These are phyloP conservation scores for Tetratostichococcus sp. DNA, from an alignment of 139 green algal species.

Conservation along the genomic window DNA sequence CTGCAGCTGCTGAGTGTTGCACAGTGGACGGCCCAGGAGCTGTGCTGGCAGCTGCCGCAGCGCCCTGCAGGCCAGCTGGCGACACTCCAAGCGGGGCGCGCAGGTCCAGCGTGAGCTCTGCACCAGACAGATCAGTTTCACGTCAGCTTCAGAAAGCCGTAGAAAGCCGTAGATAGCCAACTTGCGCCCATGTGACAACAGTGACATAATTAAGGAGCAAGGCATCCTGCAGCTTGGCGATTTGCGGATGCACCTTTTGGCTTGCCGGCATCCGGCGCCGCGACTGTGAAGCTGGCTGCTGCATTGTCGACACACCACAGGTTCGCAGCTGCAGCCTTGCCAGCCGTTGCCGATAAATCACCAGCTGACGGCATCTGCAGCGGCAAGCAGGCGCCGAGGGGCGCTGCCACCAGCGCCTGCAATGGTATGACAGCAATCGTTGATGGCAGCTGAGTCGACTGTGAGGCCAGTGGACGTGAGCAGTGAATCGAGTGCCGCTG, in stretches of 20 bases:
- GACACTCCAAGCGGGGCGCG: constrained; percentile 59
- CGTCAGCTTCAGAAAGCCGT: background rate
- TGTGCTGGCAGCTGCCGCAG: background rate
- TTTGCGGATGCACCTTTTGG: too few species aligned
- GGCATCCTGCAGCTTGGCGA: too few species aligned
- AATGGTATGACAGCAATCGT: too few species aligned
- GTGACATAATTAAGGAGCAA: background rate
- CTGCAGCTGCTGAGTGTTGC: background rate
- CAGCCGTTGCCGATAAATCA: background rate
- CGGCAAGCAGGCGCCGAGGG: constrained; percentile 52
- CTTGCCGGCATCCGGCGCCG: background rate
- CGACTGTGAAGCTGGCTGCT: constrained; percentile 53
- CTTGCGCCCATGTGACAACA: too few species aligned
- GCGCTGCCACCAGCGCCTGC: constrained; percentile 41
- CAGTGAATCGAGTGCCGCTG: too few species aligned
- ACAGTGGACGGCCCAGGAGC: background rate
- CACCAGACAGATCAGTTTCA: background rate
- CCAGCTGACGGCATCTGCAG: constrained; percentile 14
- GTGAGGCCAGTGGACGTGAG: too few species aligned
- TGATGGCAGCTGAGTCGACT: too few species aligned
- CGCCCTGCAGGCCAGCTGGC: constrained; percentile 47
- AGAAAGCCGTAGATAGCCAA: too few species aligned
- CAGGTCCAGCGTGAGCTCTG: constrained; percentile 42
- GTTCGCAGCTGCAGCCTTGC: constrained; percentile 23
- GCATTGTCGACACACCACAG: constrained; percentile 70